phyloP scores from a whole-genome alignment of 169 alveolate genomes.

The Plasmodium relictum region DNA sequence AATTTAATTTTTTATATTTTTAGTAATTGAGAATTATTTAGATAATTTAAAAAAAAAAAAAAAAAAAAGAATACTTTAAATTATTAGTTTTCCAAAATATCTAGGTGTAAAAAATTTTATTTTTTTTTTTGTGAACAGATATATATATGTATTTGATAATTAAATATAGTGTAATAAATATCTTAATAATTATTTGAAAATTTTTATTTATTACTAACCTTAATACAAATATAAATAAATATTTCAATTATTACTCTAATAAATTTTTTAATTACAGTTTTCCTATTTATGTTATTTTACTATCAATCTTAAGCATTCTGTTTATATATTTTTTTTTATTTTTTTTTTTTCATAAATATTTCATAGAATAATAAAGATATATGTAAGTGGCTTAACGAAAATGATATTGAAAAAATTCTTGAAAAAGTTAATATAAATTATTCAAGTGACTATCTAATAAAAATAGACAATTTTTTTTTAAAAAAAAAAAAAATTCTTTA shows the following conservation, averaged over 20 bases:
- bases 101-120: too few species aligned
- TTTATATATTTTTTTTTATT: neutral
- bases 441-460: constrained; percentile 39
- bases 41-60: too few species aligned
- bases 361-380: constrained; percentile 20
- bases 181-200: too few species aligned
- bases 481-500: constrained; percentile 9
- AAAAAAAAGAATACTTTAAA: too few species aligned
- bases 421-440: constrained; percentile 26
- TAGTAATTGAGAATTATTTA: neutral
- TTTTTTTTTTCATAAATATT: neutral
- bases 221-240: too few species aligned
- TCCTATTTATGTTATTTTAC: neutral
- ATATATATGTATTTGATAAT: too few species aligned
- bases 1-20: neutral
- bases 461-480: constrained; percentile 15
- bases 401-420: constrained; percentile 40
- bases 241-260: too few species aligned
- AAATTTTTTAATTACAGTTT: neutral
- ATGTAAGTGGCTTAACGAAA: constrained; percentile 53
- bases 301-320: neutral
- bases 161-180: too few species aligned
- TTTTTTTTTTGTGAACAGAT: too few species aligned
- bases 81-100: too few species aligned
- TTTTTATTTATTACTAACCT: too few species aligned